These are phyloP conservation scores for Elymus sibiricus DNA, from an alignment of 176 grass and related monocot genomes.

Conservation along the genomic window DNA sequence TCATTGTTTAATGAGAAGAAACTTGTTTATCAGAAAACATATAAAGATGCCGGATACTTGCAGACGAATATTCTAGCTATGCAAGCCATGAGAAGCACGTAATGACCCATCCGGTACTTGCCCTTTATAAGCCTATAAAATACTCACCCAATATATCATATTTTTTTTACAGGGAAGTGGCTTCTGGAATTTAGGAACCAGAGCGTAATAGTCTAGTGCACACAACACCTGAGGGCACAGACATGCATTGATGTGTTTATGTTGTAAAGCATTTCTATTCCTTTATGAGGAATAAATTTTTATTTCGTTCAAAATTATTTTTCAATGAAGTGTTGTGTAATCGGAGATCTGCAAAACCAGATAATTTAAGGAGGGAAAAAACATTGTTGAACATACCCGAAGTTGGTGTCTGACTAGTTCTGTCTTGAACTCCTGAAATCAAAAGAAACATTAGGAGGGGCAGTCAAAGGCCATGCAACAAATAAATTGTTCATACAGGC, in stretches of 20 bases:
- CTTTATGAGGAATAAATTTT: slow-evolving; percentile 13
- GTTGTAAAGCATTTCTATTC: background rate
- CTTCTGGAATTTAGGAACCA: background rate
- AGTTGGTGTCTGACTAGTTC: slow-evolving; percentile 58
- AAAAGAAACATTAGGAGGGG: slow-evolving; percentile 2
- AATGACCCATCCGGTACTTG: background rate
- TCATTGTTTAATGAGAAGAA: slow-evolving; percentile 7
- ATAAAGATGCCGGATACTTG: slow-evolving; percentile 1
- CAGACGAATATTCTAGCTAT: background rate
- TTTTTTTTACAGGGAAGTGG: background rate
- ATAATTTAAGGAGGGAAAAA: background rate
- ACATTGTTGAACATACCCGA: slow-evolving; percentile 49
- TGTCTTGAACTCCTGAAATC: slow-evolving; percentile 68
- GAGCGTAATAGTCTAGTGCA: background rate
- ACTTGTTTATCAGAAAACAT: slow-evolving; percentile 1
- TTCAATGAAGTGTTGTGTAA: background rate
- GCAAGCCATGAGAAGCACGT: background rate
- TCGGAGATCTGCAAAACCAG: background rate
- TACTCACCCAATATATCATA: background rate
- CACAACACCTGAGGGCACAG: background rate
- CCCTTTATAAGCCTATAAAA: background rate
- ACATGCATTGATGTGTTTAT: slow-evolving; percentile 2
- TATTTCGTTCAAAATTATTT: background rate
- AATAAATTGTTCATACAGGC: background rate
- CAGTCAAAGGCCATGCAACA: slow-evolving; percentile 15